Conservation (phyloP, 169 alveolate genomes). For the Plasmodium billcollinsi region DNA sequence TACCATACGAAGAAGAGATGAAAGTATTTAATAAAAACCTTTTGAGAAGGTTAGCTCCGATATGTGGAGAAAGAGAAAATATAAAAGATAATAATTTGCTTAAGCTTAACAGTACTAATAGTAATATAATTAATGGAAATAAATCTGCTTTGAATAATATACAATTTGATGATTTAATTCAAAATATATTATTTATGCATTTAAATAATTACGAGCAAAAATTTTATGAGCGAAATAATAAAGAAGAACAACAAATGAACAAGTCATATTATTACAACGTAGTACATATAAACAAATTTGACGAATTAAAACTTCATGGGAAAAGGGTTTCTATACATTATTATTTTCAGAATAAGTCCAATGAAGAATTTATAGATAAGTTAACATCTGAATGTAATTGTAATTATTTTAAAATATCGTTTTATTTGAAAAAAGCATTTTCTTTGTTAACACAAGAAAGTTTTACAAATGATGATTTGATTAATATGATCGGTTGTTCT, state of each 20-base stretch:
- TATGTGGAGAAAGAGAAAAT: constrained; percentile 70
- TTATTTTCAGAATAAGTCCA: constrained; percentile 31
- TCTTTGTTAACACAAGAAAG: constrained; percentile 44
- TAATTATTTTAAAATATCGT: constrained; percentile 45
- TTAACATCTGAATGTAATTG: constrained; percentile 43
- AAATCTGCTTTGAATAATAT: constrained; percentile 11
- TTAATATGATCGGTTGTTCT: constrained; percentile 37
- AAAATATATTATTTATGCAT: constrained; percentile 70
- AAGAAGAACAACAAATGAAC: background rate
- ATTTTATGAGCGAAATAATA: constrained; percentile 61
- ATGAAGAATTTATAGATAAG: constrained; percentile 43
- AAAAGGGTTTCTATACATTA: constrained; percentile 50
- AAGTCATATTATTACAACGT: constrained; percentile 31
- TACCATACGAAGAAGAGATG: constrained; percentile 54
- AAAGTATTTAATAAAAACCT: constrained; percentile 35
- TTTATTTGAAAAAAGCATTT: constrained; percentile 54
- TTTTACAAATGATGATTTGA: constrained; percentile 42
- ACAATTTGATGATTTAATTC: constrained; percentile 40
- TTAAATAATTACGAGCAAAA: constrained; percentile 61
- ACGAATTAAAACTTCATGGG: constrained; percentile 45
- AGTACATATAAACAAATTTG: constrained; percentile 52
- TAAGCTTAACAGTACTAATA: constrained; percentile 25
- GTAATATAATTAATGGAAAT: constrained; percentile 21
- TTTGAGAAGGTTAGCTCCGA: constrained; percentile 67
- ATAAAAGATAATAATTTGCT: constrained; percentile 41